These are phyloP conservation scores for Calonectria ilicicola DNA, from an alignment of 2,329 filamentous ascomycete genomes.

Conservation along the genomic window DNA sequence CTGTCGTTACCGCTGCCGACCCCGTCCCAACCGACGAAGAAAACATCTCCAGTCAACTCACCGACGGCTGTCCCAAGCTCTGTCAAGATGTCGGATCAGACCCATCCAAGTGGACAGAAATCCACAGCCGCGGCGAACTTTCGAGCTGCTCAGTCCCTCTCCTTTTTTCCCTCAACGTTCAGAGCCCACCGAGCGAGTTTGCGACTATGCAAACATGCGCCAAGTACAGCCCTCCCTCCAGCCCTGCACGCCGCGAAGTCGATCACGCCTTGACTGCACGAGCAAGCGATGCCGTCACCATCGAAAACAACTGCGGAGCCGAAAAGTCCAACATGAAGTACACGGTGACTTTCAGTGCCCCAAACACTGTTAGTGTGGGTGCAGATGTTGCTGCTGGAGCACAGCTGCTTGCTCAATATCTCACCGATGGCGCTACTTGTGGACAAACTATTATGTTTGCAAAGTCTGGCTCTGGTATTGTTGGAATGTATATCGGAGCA, in stretches of 20 bases:
- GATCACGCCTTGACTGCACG: neutral
- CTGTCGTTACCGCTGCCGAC: neutral
- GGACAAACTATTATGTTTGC: slow-evolving; percentile 40
- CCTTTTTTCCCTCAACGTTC: slow-evolving; percentile 38
- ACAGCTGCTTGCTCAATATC: slow-evolving; percentile 34
- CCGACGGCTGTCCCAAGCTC: slow-evolving; percentile 36
- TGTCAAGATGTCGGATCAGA: slow-evolving; percentile 35
- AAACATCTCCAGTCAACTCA: slow-evolving; percentile 39
- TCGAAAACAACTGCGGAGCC: slow-evolving; percentile 38
- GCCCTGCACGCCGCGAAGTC: slow-evolving; percentile 17
- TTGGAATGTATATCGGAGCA: slow-evolving; percentile 38
- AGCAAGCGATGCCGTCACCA: neutral
- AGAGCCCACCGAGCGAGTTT: slow-evolving; percentile 38
- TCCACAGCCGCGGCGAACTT: slow-evolving; percentile 38
- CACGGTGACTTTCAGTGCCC: slow-evolving; percentile 13
- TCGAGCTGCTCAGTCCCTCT: slow-evolving; percentile 29
- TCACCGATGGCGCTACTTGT: slow-evolving; percentile 31
- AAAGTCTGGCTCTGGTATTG: slow-evolving; percentile 36
- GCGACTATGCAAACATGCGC: slow-evolving; percentile 40
- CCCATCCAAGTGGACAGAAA: slow-evolving; percentile 40
- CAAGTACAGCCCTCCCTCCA: slow-evolving; percentile 18
- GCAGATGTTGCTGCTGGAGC: slow-evolving; percentile 25
- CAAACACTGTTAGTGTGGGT: slow-evolving; percentile 25
- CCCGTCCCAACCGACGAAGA: slow-evolving; percentile 33
- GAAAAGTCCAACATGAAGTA: slow-evolving; percentile 31